Conservation (phyloP, 1,284 basidiomycete genomes). For the Phlebopus sp. region DNA sequence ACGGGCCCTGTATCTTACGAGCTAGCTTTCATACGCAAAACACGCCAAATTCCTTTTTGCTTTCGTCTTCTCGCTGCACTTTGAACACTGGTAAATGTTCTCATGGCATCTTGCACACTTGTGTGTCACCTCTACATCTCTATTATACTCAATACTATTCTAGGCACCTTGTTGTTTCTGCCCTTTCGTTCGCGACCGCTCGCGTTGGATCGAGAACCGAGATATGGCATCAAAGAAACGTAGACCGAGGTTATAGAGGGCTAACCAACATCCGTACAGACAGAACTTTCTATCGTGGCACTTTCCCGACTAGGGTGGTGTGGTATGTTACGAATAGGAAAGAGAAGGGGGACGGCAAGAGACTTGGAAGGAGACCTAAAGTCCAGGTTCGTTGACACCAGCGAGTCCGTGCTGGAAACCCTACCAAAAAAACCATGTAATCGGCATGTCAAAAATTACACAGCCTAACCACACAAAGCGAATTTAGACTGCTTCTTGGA, state of each 20-base stretch:
- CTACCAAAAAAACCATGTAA: background rate
- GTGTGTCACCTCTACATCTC: no score
- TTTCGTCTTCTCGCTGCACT: background rate
- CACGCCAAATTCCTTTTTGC: slow-evolving; percentile 3
- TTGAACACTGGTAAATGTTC: background rate
- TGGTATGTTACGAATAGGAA: background rate
- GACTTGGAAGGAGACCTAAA: background rate
- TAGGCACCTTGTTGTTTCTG: no score
- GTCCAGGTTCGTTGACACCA: background rate
- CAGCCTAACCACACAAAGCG: background rate
- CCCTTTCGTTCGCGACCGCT: no score
- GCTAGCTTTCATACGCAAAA: slow-evolving; percentile 2
- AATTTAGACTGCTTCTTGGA: slow-evolving; percentile 61
- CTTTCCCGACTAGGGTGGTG: background rate
- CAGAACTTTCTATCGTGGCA: background rate
- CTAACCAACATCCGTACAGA: background rate
- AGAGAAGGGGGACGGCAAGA: background rate
- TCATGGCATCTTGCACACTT: no score
- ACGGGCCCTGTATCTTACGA: slow-evolving; percentile 12
- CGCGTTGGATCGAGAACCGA: no score
- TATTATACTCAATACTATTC: no score
- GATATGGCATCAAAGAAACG: no score
- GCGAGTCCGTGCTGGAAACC: background rate
- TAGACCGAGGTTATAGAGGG: background rate
- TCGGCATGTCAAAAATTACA: background rate